Conservation (phyloP, 2,329 filamentous ascomycete genomes). For the Sarocladium strictum region DNA sequence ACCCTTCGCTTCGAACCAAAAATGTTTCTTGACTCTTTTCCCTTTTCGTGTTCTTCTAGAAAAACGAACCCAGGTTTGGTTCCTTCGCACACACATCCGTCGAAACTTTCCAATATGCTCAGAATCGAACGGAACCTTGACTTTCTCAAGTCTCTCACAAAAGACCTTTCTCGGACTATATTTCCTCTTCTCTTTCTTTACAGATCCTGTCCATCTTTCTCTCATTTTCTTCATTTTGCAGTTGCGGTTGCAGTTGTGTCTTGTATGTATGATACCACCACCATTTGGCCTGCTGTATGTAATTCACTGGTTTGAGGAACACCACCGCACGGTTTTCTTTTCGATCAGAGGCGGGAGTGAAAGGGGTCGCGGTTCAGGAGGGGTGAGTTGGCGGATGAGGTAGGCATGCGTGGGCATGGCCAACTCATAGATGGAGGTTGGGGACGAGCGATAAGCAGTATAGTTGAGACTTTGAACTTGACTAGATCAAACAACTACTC, state of each 20-base stretch:
- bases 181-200: conserved; percentile 1
- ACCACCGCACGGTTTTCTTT: conserved; percentile 6
- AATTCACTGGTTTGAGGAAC: conserved; percentile 7
- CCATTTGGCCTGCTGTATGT: conserved; percentile 8
- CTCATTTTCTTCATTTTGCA: neutral
- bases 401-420: neutral
- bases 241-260: neutral
- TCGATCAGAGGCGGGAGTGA: neutral
- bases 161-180: neutral
- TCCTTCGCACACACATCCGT: neutral
- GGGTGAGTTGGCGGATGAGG: neutral
- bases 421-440: neutral
- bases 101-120: neutral
- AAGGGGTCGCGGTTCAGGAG: neutral
- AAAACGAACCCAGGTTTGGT: conserved; percentile 1
- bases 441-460: neutral
- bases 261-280: conserved; percentile 9
- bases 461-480: neutral
- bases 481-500: neutral
- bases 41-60: neutral
- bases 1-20: neutral
- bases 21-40: no score
- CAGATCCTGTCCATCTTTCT: neutral
- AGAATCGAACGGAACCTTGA: neutral
- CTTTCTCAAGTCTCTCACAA: neutral